A percentile compares a stretch with the other conserved stretches of the same genome.
Evolutionary conservation across 768 basidiomycete species (phyloP).

Genomic region (Leccinellum albellum): DNA sequence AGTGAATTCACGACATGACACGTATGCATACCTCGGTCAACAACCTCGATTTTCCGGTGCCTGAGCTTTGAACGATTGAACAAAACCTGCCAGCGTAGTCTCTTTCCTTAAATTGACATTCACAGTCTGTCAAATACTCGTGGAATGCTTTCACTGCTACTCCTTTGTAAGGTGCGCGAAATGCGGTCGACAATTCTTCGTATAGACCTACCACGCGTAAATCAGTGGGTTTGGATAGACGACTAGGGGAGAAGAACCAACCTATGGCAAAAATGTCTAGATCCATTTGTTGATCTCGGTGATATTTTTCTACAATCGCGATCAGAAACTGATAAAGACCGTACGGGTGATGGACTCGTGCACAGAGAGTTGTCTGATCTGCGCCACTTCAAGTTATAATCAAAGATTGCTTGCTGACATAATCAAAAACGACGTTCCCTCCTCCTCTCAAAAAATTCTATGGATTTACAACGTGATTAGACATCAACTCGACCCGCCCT

Average conservation of each 20-base stretch:
- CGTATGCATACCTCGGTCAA: neutral
- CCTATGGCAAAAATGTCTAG: neutral
- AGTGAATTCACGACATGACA: neutral
- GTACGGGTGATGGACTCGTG: neutral
- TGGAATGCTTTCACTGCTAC: constrained; percentile 1
- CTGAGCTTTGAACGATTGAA: constrained; percentile 1
- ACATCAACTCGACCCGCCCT: constrained; percentile 14
- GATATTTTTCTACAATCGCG: neutral
- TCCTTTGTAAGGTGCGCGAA: neutral
- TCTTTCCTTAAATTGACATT: neutral
- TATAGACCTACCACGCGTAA: neutral
- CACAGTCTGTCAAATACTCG: constrained; percentile 5
- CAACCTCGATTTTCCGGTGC: constrained; percentile 4
- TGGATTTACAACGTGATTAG: neutral
- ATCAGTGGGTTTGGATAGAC: neutral
- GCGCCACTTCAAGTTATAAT: too few species aligned
- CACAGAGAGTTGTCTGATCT: neutral
- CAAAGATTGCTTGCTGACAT: neutral
- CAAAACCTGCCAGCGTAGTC: constrained; percentile 4
- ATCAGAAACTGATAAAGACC: neutral
- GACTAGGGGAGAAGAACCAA: neutral
- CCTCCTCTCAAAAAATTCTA: too few species aligned
- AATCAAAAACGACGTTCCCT: too few species aligned
- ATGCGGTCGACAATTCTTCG: neutral
- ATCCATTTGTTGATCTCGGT: neutral